Base-by-base conservation (phyloP, 495 filamentous ascomycete species). In the Neurospora intermedia region DNA sequence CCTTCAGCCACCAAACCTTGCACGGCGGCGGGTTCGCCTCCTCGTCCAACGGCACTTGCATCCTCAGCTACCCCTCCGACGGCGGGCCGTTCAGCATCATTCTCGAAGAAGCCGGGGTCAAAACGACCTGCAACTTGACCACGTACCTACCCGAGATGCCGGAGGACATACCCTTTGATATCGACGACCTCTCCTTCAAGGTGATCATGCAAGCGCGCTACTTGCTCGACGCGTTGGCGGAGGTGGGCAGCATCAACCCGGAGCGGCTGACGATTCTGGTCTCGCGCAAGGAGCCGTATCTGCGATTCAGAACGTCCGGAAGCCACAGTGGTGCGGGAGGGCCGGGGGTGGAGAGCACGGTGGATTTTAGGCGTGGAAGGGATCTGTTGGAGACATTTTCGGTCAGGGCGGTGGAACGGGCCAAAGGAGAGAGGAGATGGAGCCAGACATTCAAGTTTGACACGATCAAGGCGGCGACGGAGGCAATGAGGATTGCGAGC, bases 161-260 rank as follows among this genome's bases (percentile, higher is more conserved):
- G 18, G 87, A 87, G 43, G 92, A 96, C 70, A 97, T 98, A 43
- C 95, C 94, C 10, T 89, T 97, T 42, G 88, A 92, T 77, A 88
- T 92, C 45, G 89, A 94, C 48, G 86, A 89, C 45, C 85, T 97
- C 6, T 87, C 90, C 45, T 92, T 96, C 84, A 99, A 99, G 76
- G 93, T 97, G 71, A 98, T 99, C 81, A 97, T 96, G 90, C 91
- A 92, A 71, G 88, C 92, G 42, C 87, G 88, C 71, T 94, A 90
- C 88, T 86, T 98, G 16, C 87, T 93, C 70, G 93, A 97, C 80
- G 91, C 92, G n/a, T 86, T 97, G 75, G 87, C 86, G 23, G 94
- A 98, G 80, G 87, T 98, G 6, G 88, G 89, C n/a, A 89, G 91
- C 0, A 90, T 93, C 15, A 87, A 81, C 43, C 93, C 92, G 1